Conservation (phyloP, 2,329 filamentous ascomycete species). For the Drechslerella stenobrocha region DNA sequence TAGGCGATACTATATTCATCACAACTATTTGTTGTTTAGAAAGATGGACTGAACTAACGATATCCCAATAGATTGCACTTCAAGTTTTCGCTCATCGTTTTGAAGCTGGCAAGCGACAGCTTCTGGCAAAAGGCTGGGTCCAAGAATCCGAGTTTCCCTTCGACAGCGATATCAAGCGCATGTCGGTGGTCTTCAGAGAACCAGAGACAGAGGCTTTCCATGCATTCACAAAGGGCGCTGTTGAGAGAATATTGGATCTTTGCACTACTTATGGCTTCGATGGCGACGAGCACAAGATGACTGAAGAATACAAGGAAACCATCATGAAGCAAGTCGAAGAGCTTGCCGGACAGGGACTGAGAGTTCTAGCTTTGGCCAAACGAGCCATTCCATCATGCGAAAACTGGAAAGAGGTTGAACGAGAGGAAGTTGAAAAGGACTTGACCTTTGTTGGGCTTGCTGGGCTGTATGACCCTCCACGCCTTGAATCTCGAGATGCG, state of each 20-base stretch:
- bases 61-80: conserved; percentile 60
- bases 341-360: conserved; percentile 68
- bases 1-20: conserved; percentile 26
- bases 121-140: conserved; percentile 60
- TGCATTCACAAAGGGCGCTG: conserved; percentile 67
- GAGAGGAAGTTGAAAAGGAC: conserved; percentile 67
- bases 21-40: not conserved
- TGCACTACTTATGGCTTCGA: conserved; percentile 62
- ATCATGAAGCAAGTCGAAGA: conserved; percentile 71
- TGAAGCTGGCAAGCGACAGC: conserved; percentile 63
- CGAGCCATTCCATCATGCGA: conserved; percentile 52
- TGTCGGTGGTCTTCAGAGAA: conserved; percentile 53
- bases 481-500: conserved; percentile 73
- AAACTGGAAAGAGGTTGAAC: conserved; percentile 59
- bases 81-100: conserved; percentile 74
- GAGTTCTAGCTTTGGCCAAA: conserved; percentile 68
- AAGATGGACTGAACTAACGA: not conserved
- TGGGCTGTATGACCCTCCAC: conserved; percentile 83
- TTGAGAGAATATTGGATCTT: conserved; percentile 68
- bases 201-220: conserved; percentile 21
- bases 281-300: conserved; percentile 55
- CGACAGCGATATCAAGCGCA: conserved; percentile 70
- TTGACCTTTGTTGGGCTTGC: conserved; percentile 78
- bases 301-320: conserved; percentile 57
- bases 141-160: conserved; percentile 72